Conservation (phyloP, 257 asterid genomes). For the Salvia hispanica region DNA sequence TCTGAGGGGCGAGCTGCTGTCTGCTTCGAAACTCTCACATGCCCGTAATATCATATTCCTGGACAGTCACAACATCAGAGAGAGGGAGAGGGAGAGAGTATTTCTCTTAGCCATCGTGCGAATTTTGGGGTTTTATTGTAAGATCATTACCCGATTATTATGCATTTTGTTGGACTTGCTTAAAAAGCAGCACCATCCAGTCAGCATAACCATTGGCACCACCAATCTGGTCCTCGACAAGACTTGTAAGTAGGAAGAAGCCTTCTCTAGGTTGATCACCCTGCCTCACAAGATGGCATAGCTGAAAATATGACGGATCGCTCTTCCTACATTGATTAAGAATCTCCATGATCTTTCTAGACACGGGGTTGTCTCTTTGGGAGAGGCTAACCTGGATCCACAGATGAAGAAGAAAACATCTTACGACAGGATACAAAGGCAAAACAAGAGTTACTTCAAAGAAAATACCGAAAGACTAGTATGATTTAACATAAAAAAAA, state of each 20-base stretch:
- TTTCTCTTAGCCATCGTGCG: conserved; percentile 5
- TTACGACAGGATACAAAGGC: conserved; percentile 23
- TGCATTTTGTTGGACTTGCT: conserved; percentile 76
- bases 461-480: not conserved
- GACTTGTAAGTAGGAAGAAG: conserved; percentile 53
- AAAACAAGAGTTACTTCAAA: not conserved
- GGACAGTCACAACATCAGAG: conserved; percentile 7
- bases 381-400: conserved; percentile 56
- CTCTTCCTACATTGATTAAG: conserved; percentile 57
- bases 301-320: conserved; percentile 63
- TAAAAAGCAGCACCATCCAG: conserved; percentile 72
- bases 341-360: conserved; percentile 60
- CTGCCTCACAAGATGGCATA: conserved; percentile 76
- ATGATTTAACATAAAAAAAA: conserved; percentile 2
- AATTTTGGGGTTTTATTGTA: not conserved
- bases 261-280: conserved; percentile 85
- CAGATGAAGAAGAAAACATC: conserved; percentile 26
- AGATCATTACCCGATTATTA: conserved; percentile 48
- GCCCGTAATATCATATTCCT: conserved; percentile 28
- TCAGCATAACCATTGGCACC: conserved; percentile 71
- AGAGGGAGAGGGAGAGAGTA: not conserved
- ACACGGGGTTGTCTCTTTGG: conserved; percentile 53
- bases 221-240: conserved; percentile 69
- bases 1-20: conserved; percentile 23
- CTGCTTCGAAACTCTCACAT: conserved; percentile 24